Evolutionary conservation across 108 stramenopile species (phyloP).

Genomic region (Nannochloropsis salina): DNA sequence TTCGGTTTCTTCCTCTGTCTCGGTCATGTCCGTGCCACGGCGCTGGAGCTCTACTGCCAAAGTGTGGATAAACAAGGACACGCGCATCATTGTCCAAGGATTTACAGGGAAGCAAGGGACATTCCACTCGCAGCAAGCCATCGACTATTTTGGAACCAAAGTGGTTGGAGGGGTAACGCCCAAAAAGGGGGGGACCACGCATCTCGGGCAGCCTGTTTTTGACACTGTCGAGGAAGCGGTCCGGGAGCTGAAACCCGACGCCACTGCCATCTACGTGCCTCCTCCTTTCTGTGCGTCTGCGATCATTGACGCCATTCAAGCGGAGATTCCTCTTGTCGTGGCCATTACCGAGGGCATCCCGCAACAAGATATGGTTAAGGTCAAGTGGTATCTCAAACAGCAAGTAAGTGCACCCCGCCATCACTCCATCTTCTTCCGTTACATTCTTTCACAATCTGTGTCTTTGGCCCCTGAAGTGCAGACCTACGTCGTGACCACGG

Average conservation of each 20-base stretch:
- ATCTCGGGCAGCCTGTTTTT: conserved; percentile 93
- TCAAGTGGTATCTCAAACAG: conserved; percentile 72
- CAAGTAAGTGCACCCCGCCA: background rate
- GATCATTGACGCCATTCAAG: conserved; percentile 63
- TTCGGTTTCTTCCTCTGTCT: background rate
- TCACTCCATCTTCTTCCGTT: background rate
- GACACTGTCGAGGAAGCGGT: conserved; percentile 64
- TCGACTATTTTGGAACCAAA: conserved; percentile 93
- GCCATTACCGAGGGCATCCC: conserved; percentile 99
- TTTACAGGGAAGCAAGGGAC: conserved; percentile 93
- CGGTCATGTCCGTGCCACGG: background rate
- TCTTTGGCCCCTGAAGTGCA: no score
- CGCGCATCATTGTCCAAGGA: conserved; percentile 93
- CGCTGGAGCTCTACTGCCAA: conserved; percentile 53
- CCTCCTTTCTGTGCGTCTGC: conserved; percentile 90
- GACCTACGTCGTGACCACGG: no score
- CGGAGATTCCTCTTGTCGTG: conserved; percentile 92
- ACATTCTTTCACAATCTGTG: background rate
- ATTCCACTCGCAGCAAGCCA: conserved; percentile 71
- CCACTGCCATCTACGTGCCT: conserved; percentile 97
- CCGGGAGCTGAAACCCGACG: conserved; percentile 69
- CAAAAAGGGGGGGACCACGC: conserved; percentile 83
- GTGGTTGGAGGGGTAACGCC: conserved; percentile 96
- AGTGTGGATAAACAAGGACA: conserved; percentile 97
- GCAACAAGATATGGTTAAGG: conserved; percentile 97